Conservation (phyloP, 257 asterid genomes). For the Thymus quinquecostatus region DNA sequence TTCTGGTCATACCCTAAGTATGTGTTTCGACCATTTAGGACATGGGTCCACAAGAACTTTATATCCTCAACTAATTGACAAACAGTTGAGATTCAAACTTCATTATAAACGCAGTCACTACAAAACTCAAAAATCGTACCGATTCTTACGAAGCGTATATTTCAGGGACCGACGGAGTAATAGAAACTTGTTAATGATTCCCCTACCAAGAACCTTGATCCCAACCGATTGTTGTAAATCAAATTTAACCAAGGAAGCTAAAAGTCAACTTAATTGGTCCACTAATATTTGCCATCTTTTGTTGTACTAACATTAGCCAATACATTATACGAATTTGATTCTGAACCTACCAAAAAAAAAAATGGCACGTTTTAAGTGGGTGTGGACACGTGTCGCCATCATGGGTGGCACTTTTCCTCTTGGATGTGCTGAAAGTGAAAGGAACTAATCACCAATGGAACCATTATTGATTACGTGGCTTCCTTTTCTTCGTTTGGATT, state of each 20-base stretch:
- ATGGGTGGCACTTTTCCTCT: not conserved
- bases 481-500: not conserved
- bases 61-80: no score
- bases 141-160: no score
- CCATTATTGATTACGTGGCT: not conserved
- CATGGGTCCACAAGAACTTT: no score
- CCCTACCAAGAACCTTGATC: not conserved
- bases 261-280: not conserved
- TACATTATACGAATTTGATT: not conserved
- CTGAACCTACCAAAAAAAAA: not conserved
- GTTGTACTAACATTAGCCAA: not conserved
- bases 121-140: no score
- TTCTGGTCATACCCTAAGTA: no score
- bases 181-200: slow-evolving; percentile 1
- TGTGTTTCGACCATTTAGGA: no score
- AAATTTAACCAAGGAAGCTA: not conserved
- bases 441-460: not conserved
- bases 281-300: no score
- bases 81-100: no score
- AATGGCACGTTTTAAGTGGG: not conserved
- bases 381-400: not conserved
- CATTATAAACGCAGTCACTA: no score
- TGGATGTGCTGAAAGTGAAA: not conserved
- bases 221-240: not conserved
- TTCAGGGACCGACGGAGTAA: no score